Evolutionary conservation across 2,329 filamentous ascomycete species (phyloP).

Genomic region (Lomentospora prolificans): DNA sequence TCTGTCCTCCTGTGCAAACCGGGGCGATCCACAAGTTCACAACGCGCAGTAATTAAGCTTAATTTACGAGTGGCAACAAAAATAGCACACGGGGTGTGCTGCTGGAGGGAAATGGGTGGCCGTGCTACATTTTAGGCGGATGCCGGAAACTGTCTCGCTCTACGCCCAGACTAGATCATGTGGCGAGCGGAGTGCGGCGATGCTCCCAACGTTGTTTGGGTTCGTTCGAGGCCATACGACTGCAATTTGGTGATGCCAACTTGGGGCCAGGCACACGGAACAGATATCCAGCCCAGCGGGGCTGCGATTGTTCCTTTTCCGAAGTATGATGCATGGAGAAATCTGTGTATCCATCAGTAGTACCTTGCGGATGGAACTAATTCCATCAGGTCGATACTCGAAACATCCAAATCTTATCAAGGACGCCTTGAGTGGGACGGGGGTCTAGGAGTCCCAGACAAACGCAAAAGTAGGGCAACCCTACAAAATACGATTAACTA

Average conservation of each 20-base stretch:
- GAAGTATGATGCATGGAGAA: no score
- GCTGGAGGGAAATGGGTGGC: no score
- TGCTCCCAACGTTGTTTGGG: no score
- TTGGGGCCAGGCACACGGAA: no score
- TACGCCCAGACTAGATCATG: neutral
- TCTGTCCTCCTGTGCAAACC: neutral
- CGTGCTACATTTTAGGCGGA: conserved; percentile 1
- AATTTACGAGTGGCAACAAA: conserved; percentile 8
- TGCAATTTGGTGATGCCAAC: no score
- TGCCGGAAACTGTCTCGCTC: neutral
- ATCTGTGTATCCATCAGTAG: no score
- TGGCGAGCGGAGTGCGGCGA: neutral
- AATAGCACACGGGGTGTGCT: conserved; percentile 2
- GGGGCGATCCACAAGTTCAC: neutral
- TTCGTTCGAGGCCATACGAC: no score
- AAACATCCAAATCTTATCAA: neutral
- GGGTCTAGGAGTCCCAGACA: neutral
- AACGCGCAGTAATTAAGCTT: conserved; percentile 7
- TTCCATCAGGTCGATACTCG: neutral
- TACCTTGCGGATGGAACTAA: no score
- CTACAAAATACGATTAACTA: neutral
- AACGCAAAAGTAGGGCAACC: neutral
- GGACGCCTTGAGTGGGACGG: neutral
- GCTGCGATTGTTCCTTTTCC: no score
- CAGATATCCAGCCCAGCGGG: no score